phyloP scores from a whole-genome alignment of 345 rosid genomes.

The Stellera chamaejasme region DNA sequence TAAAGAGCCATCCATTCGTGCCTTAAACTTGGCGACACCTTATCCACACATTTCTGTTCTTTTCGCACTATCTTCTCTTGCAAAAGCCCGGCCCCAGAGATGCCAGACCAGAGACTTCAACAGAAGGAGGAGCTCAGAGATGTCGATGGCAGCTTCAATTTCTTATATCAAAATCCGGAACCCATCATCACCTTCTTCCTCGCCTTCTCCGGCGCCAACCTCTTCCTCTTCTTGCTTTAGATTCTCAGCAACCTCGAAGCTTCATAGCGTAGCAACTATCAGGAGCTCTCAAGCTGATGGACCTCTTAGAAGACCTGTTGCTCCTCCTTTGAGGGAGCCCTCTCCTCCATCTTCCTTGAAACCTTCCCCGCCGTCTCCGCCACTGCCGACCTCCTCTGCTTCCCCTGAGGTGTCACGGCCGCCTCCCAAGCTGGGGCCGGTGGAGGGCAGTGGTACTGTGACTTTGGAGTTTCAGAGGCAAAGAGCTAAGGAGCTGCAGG shows the following conservation, averaged over 20 bases:
- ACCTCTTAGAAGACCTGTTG: constrained; percentile 80
- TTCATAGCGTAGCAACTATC: constrained; percentile 28
- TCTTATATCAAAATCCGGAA: constrained; percentile 52
- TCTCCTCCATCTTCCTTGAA: constrained; percentile 38
- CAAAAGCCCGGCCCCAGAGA: neutral
- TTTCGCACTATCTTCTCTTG: neutral
- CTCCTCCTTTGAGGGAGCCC: constrained; percentile 50
- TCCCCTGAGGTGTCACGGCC: constrained; percentile 16
- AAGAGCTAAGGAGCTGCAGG: constrained; percentile 86
- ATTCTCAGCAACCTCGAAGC: constrained; percentile 33
- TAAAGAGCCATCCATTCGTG: neutral
- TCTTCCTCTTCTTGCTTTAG: constrained; percentile 29
- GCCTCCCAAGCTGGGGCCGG: constrained; percentile 20
- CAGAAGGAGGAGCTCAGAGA: constrained; percentile 10
- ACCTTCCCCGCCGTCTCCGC: constrained; percentile 12
- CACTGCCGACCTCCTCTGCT: constrained; percentile 24
- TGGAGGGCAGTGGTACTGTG: constrained; percentile 26
- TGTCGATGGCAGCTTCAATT: constrained; percentile 65
- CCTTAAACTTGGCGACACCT: constrained; percentile 34
- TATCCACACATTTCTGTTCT: constrained; percentile 29
- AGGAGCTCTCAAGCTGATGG: constrained; percentile 81
- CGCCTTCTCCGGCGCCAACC: constrained; percentile 30
- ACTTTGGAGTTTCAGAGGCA: constrained; percentile 89
- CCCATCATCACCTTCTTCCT: constrained; percentile 32
- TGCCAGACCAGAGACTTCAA: neutral